Evolutionary conservation across 495 filamentous ascomycete genomes (phyloP).

Genomic region (Acidomyces sp.): DNA sequence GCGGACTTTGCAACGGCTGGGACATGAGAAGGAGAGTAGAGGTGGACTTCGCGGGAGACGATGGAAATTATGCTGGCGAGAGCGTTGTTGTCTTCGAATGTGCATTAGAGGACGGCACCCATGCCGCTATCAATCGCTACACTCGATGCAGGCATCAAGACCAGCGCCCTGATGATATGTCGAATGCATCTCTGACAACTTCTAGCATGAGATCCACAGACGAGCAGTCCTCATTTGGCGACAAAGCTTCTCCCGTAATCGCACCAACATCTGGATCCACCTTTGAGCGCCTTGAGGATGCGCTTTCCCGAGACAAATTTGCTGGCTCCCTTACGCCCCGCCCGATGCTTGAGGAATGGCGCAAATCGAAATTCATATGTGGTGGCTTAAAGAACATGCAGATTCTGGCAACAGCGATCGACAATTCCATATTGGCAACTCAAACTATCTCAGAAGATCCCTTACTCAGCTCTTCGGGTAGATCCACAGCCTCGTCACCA

Average conservation of each 20-base stretch:
- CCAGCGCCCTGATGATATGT: neutral
- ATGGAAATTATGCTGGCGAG: conserved; percentile 60
- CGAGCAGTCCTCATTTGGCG: conserved; percentile 32
- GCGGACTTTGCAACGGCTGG: conserved; percentile 70
- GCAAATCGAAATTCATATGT: conserved; percentile 44
- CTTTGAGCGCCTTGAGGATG: conserved; percentile 14
- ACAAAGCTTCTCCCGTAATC: conserved; percentile 5
- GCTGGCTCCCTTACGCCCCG: conserved; percentile 15
- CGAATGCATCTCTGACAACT: conserved; percentile 13
- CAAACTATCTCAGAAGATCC: conserved; percentile 67
- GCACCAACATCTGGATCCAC: conserved; percentile 8
- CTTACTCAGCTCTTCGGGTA: conserved; percentile 42
- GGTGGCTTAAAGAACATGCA: conserved; percentile 38
- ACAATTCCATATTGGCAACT: conserved; percentile 57
- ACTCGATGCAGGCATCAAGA: conserved; percentile 32
- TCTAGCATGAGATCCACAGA: conserved; percentile 18
- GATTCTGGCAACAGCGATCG: conserved; percentile 63
- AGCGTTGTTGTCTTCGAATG: conserved; percentile 59
- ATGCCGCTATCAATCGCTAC: conserved; percentile 40
- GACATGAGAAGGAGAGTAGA: conserved; percentile 78
- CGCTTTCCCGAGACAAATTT: conserved; percentile 14
- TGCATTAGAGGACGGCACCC: conserved; percentile 45
- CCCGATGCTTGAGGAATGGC: conserved; percentile 43
- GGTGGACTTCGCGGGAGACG: conserved; percentile 79
- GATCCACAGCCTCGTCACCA: conserved; percentile 43